Conservation (phyloP, 2,329 filamentous ascomycete species). For the Tolypocladium pustulatum region DNA sequence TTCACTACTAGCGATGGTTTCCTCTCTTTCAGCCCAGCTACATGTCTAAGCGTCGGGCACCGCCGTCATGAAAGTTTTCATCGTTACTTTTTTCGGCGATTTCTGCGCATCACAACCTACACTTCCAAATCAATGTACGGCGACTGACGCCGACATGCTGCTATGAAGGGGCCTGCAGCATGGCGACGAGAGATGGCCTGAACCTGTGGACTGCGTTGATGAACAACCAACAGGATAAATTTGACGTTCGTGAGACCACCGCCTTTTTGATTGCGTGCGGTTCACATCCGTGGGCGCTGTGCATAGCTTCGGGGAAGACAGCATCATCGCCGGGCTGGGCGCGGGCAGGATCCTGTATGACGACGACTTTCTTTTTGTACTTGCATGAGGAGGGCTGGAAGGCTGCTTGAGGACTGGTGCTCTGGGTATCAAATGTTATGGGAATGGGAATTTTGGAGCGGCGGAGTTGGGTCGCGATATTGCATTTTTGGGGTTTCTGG, state of each 20-base stretch:
- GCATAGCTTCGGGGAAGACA: neutral
- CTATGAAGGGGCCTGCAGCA: neutral
- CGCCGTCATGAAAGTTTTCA: conserved; percentile 16
- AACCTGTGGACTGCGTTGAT: neutral
- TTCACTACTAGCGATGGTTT: conserved; percentile 16
- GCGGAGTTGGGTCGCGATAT: conserved; percentile 21
- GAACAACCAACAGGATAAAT: neutral
- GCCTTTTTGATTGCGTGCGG: neutral
- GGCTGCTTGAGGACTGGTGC: conserved; percentile 11
- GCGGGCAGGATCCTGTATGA: neutral
- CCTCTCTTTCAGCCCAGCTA: conserved; percentile 15
- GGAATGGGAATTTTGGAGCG: conserved; percentile 17
- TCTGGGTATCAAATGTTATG: conserved; percentile 16
- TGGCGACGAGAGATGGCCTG: neutral
- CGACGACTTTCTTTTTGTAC: neutral
- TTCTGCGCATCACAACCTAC: neutral
- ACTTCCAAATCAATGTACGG: neutral
- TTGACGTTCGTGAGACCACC: neutral
- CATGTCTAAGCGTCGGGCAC: conserved; percentile 5
- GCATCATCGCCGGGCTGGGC: neutral
- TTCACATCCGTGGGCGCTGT: neutral
- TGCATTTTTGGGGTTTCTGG: conserved; percentile 12
- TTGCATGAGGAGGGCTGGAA: conserved; percentile 1
- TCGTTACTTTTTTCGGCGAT: conserved; percentile 6
- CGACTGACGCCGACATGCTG: neutral